Conservation (phyloP, 139 green algal genomes). For the Chlamydomonas incerta region DNA sequence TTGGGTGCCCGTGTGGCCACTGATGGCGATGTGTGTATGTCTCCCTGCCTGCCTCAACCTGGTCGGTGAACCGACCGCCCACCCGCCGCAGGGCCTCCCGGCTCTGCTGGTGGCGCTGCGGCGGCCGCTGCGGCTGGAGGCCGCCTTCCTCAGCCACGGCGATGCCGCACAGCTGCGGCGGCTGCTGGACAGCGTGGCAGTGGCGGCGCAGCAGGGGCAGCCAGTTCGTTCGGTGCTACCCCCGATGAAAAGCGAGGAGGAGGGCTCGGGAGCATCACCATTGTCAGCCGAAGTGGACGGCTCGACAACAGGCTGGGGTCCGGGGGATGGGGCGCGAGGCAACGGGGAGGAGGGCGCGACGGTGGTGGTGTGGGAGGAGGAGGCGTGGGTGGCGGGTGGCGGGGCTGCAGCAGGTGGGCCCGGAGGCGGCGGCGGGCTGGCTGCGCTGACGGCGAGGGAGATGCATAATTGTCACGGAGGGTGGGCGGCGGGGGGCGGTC, state of each 20-base stretch:
- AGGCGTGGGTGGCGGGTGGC: too few species aligned
- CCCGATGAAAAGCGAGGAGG: too few species aligned
- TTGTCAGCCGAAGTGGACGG: too few species aligned
- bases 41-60: too few species aligned
- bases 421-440: background rate
- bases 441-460: background rate
- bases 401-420: too few species aligned
- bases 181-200: background rate
- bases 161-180: background rate
- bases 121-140: background rate
- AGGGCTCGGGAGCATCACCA: too few species aligned
- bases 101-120: constrained; percentile 24
- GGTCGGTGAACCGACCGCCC: too few species aligned
- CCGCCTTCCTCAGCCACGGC: background rate
- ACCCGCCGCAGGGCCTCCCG: constrained; percentile 16
- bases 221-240: too few species aligned
- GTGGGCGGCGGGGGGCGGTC: background rate
- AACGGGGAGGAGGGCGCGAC: background rate
- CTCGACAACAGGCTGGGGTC: too few species aligned
- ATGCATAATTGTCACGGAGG: background rate
- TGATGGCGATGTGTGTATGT: background rate
- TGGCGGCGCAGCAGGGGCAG: background rate
- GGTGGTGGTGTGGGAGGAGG: background rate
- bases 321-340: background rate
- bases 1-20: too few species aligned